Evolutionary conservation across 2,329 filamentous ascomycete species (phyloP), one percentile per base, ranked within the genome.

Genomic region (Diatrype stigma): DNA sequence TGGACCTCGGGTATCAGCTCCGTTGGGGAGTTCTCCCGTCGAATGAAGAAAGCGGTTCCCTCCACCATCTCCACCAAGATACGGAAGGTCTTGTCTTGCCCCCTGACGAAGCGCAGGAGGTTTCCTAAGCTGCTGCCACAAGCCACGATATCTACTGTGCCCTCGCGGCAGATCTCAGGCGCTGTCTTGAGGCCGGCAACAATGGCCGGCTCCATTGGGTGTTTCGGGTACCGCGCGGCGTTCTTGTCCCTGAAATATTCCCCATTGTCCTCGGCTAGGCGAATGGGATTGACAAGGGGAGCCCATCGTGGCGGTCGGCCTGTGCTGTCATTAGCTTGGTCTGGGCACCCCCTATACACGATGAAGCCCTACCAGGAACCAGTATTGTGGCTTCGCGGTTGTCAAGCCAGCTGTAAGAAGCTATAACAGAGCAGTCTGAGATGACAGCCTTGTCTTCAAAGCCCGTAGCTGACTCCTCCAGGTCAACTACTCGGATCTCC

Each of bases 81-180:
- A 2, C 84, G 76, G 57, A 87, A 87, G 0, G 71, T 49, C 45
- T 71, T 71, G 14, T 76, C 68, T 2, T 70, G 53, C 0, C 69
- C 70, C 2, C 73, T 67, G 4, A 73, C 68, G 55, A 85, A 87
- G 1, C 81, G 73, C 1, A 86, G 67, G 0, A 89, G 73, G 59
- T 80, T 85, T 0, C 82, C 79, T 0, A 88, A 52, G 0, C 82
- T 86, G 56, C 77, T 86, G 0, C 74, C 74, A 52, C 85, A 89
- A 0, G 73, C 80, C 30, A 84, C 72, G 2, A 89, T 58, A 57
- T 87, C 79, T 32, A 85, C 52, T 0, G 56, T 48, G 2, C 67
- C 56, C 1, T 46, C 47, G 17, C 23, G 23, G 16, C 42, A 47
- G 14, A n/a, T 17, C 1, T 53, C 8, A 10, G 50, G 50, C 58